Evolutionary conservation across 2,329 filamentous ascomycete species (phyloP), one percentile per base, ranked within the genome.

Genomic region (Pseudogymnoascus sp.): DNA sequence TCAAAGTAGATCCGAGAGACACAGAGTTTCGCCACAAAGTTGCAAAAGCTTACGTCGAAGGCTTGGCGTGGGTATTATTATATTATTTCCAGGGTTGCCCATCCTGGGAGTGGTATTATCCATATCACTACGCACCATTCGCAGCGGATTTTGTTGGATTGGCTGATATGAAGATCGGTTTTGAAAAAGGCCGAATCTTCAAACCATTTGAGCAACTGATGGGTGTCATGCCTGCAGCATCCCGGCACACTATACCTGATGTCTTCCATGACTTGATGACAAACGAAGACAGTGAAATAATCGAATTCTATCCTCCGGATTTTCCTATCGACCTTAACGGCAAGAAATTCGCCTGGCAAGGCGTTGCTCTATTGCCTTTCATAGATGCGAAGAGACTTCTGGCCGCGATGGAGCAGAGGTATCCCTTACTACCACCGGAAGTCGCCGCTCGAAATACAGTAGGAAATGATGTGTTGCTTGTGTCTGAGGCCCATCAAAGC

Each of bases 91-190:
- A 99, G 75, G 94, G 94, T 25, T 99, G 94, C 70, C 92, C 94
- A 22, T 97, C 92, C 0, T 99, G 95, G 94, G 95, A 93, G 60
- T 99, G 94, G 94, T 99, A 94, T 74, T 99, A 97, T 72, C 94
- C 94, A 0, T 96, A 97, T 72, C 94, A 99, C 73, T 99, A 99
- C 73, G 95, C 94, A 1, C 94, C 95, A 3, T 99, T 99, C 73
- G 94, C 94, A 2, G 90, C 92, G 60, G 94, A 99, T 74, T 99
- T 99, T 74, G 87, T 89, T 63, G 87, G 92, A 62, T 81, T 99
- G 52, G 84, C 82, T 60, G 86, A 91, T 68, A 86, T 96, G 80
- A 81, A 89, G 33, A 84, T 96, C 67, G 79, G 82, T 16, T 99
- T 99, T 68, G 83, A 91, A 63, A 91, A 92, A 74, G 93, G 93